Percentiles rank a stretch among this genome's conserved stretches.
phyloP scores from a whole-genome alignment of 345 rosid genomes.

The Euphorbia tirucalli region DNA sequence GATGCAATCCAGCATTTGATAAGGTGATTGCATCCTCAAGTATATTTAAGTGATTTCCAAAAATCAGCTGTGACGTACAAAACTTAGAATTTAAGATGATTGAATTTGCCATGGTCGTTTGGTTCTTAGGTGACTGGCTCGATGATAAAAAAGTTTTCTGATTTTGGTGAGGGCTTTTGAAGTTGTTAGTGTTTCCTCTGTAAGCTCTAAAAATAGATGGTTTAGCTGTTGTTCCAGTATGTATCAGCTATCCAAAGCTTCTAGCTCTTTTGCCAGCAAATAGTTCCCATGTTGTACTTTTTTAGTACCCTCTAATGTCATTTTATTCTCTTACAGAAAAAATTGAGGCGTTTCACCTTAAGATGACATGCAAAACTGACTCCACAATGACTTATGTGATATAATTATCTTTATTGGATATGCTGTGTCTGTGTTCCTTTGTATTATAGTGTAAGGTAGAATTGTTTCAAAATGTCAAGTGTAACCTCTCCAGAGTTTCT shows the following conservation, averaged over 20 bases:
- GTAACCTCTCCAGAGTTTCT: constrained; percentile 56
- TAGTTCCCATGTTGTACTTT: neutral
- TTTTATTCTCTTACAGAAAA: neutral
- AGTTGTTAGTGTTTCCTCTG: neutral
- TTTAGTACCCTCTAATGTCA: neutral
- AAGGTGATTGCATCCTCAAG: neutral
- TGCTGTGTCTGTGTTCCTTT: neutral
- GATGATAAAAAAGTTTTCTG: neutral
- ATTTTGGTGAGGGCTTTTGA: neutral
- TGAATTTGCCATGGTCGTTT: neutral
- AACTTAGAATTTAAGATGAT: neutral
- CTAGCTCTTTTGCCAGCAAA: neutral
- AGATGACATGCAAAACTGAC: neutral
- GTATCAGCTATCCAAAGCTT: neutral
- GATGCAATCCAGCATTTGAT: too few species aligned
- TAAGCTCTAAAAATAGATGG: neutral
- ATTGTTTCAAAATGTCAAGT: constrained; percentile 16
- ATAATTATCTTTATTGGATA: neutral
- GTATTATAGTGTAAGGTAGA: constrained; percentile 12
- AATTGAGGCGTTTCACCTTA: neutral
- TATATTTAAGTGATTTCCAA: neutral
- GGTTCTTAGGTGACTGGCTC: neutral
- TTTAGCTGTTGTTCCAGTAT: too few species aligned
- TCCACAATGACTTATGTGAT: neutral
- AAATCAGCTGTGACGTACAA: neutral